These are phyloP conservation scores for Cystofilobasidium bisporidii DNA, from an alignment of 768 basidiomycete species.

Conservation along the genomic window DNA sequence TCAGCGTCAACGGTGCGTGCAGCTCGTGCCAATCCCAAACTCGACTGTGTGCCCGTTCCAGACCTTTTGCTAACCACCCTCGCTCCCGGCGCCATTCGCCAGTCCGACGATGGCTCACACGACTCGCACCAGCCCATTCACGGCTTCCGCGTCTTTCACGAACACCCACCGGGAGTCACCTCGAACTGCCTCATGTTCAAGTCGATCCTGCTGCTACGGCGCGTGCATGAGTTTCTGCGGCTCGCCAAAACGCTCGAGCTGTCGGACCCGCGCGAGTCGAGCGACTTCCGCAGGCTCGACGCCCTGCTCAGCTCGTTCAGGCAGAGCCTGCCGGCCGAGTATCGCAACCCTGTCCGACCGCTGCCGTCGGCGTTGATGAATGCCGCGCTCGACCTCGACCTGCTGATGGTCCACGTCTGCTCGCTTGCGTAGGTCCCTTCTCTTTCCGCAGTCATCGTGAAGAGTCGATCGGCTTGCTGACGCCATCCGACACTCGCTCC, in stretches of 20 bases:
- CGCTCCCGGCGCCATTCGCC: neutral
- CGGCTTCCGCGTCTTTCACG: constrained; percentile 51
- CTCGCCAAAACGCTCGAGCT: constrained; percentile 45
- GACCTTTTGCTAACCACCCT: neutral
- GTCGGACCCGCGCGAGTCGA: constrained; percentile 52
- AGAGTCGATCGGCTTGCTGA: no score
- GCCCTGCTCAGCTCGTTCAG: constrained; percentile 49
- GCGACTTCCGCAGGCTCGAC: constrained; percentile 58
- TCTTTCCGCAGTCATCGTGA: no score
- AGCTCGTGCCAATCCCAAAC: no score
- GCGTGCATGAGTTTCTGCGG: constrained; percentile 55
- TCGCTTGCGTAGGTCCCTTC: constrained; percentile 31
- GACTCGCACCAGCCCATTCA: neutral
- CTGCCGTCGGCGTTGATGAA: constrained; percentile 51
- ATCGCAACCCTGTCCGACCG: constrained; percentile 38
- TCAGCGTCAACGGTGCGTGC: no score
- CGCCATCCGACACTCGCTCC: no score
- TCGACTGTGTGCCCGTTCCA: constrained; percentile 59
- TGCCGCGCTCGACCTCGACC: constrained; percentile 48
- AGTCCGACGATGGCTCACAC: neutral
- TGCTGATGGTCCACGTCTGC: constrained; percentile 44
- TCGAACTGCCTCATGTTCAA: constrained; percentile 59
- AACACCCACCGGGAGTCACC: constrained; percentile 59
- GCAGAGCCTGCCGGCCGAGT: constrained; percentile 14
- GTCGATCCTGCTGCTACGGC: neutral